These are phyloP conservation scores for Pyropia haitanensis DNA, from an alignment of 23 red algal genomes.

Conservation along the genomic window DNA sequence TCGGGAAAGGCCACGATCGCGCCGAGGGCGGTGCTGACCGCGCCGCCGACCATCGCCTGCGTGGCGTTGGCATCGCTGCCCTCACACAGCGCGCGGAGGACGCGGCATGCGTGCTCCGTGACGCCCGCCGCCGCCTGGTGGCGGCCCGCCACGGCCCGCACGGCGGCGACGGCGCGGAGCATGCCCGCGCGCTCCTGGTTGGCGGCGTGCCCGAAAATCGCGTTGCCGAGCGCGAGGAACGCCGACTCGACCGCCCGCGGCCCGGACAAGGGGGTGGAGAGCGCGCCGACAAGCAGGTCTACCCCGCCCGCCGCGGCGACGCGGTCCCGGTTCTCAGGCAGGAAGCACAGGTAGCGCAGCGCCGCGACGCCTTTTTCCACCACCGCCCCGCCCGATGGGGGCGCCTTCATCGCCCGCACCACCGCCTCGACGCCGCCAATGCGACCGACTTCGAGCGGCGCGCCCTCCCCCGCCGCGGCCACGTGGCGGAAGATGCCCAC, in stretches of 20 bases:
- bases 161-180: slow-evolving; percentile 22
- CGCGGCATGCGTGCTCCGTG: slow-evolving; percentile 63
- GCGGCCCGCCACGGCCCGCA: slow-evolving; percentile 24
- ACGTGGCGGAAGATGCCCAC: slow-evolving; percentile 53
- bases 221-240: slow-evolving; percentile 56
- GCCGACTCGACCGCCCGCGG: slow-evolving; percentile 31
- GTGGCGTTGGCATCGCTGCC: slow-evolving; percentile 33
- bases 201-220: slow-evolving; percentile 30
- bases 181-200: slow-evolving; percentile 34
- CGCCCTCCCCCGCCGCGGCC: slow-evolving; percentile 21
- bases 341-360: slow-evolving; percentile 48
- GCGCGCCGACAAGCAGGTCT: slow-evolving; percentile 31
- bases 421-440: slow-evolving; percentile 33
- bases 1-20: slow-evolving; percentile 62
- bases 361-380: slow-evolving; percentile 54
- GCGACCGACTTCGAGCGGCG: slow-evolving; percentile 21
- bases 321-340: slow-evolving; percentile 33
- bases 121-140: slow-evolving; percentile 18
- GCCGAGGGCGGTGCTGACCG: slow-evolving; percentile 30
- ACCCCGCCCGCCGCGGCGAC: slow-evolving; percentile 19
- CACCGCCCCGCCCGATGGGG: slow-evolving; percentile 19
- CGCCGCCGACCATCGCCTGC: slow-evolving; percentile 28
- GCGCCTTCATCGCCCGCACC: slow-evolving; percentile 28
- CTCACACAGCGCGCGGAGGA: slow-evolving; percentile 45
- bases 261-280: not conserved